These are phyloP conservation scores for Penicillium macrosclerotiorum DNA, from an alignment of 495 filamentous ascomycete species.

Conservation along the genomic window DNA sequence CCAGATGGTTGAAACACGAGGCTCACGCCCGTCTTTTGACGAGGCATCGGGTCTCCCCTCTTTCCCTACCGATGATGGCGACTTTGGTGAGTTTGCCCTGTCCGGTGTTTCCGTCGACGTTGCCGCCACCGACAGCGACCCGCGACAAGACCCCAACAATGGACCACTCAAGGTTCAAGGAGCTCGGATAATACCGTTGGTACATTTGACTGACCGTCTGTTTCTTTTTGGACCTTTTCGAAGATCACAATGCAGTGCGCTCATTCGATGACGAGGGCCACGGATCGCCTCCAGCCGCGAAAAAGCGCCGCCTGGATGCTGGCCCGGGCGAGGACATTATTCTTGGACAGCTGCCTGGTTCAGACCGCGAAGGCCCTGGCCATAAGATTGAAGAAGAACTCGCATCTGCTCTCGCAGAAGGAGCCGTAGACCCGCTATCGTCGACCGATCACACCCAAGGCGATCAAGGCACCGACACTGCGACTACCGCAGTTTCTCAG, in stretches of 20 bases:
- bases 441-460: constrained; percentile 13
- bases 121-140: neutral
- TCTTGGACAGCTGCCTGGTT: constrained; percentile 13
- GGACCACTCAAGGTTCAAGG: neutral
- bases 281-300: constrained; percentile 37
- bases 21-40: constrained; percentile 30
- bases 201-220: constrained; percentile 3
- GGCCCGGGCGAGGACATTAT: constrained; percentile 24
- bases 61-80: constrained; percentile 29
- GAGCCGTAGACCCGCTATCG: constrained; percentile 30
- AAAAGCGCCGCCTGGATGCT: constrained; percentile 42
- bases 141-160: neutral
- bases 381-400: constrained; percentile 45
- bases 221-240: neutral
- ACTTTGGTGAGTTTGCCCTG: constrained; percentile 34
- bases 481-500: constrained; percentile 14
- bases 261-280: constrained; percentile 35
- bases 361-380: constrained; percentile 29
- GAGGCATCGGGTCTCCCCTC: constrained; percentile 30
- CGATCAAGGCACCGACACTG: constrained; percentile 15
- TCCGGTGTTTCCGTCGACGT: constrained; percentile 1
- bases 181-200: neutral
- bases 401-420: constrained; percentile 35
- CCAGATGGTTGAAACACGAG: constrained; percentile 38
- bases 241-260: constrained; percentile 32